Base-by-base conservation (phyloP, 2,329 filamentous ascomycete genomes). In the Paecilomyces sp. region DNA sequence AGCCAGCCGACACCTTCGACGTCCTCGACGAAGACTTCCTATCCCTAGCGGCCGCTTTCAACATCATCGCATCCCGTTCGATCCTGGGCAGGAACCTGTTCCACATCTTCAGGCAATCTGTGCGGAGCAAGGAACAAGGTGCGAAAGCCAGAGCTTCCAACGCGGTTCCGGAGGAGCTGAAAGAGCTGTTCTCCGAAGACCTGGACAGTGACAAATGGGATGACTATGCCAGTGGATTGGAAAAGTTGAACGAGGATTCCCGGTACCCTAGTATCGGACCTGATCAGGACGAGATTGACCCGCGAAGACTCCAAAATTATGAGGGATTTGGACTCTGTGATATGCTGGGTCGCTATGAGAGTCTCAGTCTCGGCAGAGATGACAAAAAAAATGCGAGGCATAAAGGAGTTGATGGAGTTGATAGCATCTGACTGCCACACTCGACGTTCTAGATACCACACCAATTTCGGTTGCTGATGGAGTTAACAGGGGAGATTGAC, bases 281-380 rank as follows among this genome's bases (percentile, higher is more conserved):
- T 36, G 56, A 5, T 24, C 62, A 53, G 30, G 58, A 62, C 0
- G 53, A 30, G 1, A 62, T 61, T 3, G 60, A 57, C 7, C 61
- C 61, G 11, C 57, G 61, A 15, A 65, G 60, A 4, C 58, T 70
- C 13, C 69, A 70, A 57, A 62, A 67, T 30, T 70, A 69, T 54
- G 63, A 67, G n/a, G 67, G 68, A 3, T 52, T 70, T 36, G 64
- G 66, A 7, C 62, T 76, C 1, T 72, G 66, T 15, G 72, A 75
- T 25, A 76, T 76, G 74, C 64, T 76, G 47, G 72, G 74, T 61
- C 68, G 68, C 2, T 75, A 75, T 58, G 74, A 76, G 58, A 73
- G 68, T 59, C 61, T 75, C 58, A 75, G 72, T 60, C 54, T 75
- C 55, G 74, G 74, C 2, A 74, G 73, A 52, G 71, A 75, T 52